Conservation (phyloP, 1,139 yeast genomes). For the Yamadazyma pseudoaaseri region DNA sequence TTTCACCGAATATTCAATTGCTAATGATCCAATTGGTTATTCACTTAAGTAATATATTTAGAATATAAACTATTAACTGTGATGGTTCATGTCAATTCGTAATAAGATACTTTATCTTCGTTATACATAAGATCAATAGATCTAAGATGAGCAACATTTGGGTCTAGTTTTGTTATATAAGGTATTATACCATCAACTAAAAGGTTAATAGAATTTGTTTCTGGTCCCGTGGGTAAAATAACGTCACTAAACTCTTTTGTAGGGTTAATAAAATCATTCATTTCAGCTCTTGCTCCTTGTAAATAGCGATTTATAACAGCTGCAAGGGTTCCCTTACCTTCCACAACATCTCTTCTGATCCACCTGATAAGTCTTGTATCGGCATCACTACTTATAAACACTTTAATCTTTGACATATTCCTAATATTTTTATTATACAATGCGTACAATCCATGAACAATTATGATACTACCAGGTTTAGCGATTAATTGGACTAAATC, state of each 20-base stretch:
- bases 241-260: slow-evolving; percentile 82
- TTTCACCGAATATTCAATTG: slow-evolving; percentile 38
- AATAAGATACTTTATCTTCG: slow-evolving; percentile 50
- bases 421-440: slow-evolving; percentile 64
- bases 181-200: slow-evolving; percentile 71
- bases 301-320: slow-evolving; percentile 59
- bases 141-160: slow-evolving; percentile 15
- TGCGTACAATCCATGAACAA: slow-evolving; percentile 82
- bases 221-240: slow-evolving; percentile 74
- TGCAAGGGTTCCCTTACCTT: slow-evolving; percentile 26
- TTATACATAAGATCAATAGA: slow-evolving; percentile 30
- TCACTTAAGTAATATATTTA: slow-evolving; percentile 11
- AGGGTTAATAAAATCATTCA: slow-evolving; percentile 69
- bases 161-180: slow-evolving; percentile 26
- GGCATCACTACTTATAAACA: slow-evolving; percentile 83
- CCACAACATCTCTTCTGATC: slow-evolving; percentile 50
- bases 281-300: slow-evolving; percentile 69
- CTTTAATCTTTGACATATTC: slow-evolving; percentile 58
- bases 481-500: slow-evolving; percentile 16
- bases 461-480: slow-evolving; percentile 34
- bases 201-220: slow-evolving; percentile 58
- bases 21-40: slow-evolving; percentile 46
- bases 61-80: slow-evolving; percentile 3
- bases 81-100: slow-evolving; percentile 35
- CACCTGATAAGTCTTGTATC: slow-evolving; percentile 80